These are phyloP conservation scores for Suillus variegatus DNA, from an alignment of 768 basidiomycete genomes.

Conservation along the genomic window DNA sequence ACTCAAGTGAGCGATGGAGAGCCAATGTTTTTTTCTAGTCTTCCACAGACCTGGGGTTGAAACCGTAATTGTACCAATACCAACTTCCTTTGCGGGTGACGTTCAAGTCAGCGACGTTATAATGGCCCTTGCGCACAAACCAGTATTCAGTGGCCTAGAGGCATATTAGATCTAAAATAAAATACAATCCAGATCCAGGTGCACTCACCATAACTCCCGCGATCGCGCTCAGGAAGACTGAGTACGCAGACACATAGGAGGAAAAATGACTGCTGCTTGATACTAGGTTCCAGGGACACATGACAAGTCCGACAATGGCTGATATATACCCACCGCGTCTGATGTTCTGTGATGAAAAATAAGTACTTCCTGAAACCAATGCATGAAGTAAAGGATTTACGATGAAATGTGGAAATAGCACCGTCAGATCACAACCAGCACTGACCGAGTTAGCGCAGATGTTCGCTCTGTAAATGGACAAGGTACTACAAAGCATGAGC, in stretches of 20 bases:
- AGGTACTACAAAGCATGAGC: no score
- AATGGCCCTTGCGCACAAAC: constrained; percentile 61
- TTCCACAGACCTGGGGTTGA: constrained; percentile 59
- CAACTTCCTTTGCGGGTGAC: constrained; percentile 52
- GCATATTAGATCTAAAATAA: not conserved
- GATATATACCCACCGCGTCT: constrained; percentile 77
- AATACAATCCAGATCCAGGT: no score
- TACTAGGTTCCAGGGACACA: constrained; percentile 72
- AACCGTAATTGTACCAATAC: constrained; percentile 70
- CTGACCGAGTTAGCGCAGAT: no score
- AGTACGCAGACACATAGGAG: constrained; percentile 76
- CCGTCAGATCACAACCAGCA: constrained; percentile 79
- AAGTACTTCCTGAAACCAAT: not conserved
- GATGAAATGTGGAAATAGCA: constrained; percentile 71
- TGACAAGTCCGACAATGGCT: constrained; percentile 68
- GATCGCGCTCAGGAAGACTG: constrained; percentile 75
- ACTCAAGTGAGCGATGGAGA: not conserved
- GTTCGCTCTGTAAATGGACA: no score
- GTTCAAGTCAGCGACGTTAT: constrained; percentile 68
- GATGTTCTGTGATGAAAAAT: constrained; percentile 51
- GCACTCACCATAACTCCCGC: constrained; percentile 66
- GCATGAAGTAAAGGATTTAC: constrained; percentile 31
- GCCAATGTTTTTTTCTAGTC: not conserved
- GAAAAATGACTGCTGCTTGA: constrained; percentile 71
- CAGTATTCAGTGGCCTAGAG: constrained; percentile 71